phyloP scores from a whole-genome alignment of 2,329 filamentous ascomycete genomes.

The Fusarium nanum region DNA sequence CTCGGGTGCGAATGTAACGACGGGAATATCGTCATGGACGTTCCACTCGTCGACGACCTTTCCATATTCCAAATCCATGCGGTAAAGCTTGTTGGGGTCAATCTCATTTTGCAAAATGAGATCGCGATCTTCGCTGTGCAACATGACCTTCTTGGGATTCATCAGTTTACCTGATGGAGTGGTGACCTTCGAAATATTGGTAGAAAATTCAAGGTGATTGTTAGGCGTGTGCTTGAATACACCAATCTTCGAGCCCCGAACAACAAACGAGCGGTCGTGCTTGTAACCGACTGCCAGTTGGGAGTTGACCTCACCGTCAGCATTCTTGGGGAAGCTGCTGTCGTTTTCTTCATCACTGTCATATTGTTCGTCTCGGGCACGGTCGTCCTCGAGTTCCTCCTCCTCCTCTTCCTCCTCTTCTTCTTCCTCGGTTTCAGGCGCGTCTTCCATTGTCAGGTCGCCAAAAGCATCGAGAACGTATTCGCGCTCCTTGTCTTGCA shows the following conservation, averaged over 20 bases:
- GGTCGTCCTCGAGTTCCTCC: constrained; percentile 70
- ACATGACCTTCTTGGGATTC: constrained; percentile 95
- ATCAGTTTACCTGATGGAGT: constrained; percentile 89
- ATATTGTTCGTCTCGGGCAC: constrained; percentile 76
- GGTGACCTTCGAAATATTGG: constrained; percentile 95
- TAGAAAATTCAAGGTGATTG: constrained; percentile 94
- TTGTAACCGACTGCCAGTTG: constrained; percentile 97
- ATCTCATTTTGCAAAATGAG: constrained; percentile 87
- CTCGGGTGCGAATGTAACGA: constrained; percentile 91
- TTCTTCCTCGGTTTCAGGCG: constrained; percentile 57
- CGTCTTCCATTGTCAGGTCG: constrained; percentile 91
- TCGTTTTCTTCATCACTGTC: constrained; percentile 79
- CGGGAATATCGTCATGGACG: constrained; percentile 93
- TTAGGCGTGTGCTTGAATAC: constrained; percentile 97
- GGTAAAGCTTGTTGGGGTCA: constrained; percentile 91
- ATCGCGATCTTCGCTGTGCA: constrained; percentile 89
- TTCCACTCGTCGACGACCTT: constrained; percentile 99
- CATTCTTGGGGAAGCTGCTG: constrained; percentile 76
- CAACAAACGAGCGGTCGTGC: constrained; percentile 95
- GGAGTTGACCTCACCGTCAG: constrained; percentile 86
- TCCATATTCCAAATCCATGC: constrained; percentile 97
- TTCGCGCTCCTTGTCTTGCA: constrained; percentile 90
- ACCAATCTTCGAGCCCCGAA: constrained; percentile 96
- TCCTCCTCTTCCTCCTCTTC: constrained; percentile 64
- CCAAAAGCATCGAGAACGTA: constrained; percentile 97